Evolutionary conservation across 192 early-diverging fungal genomes (phyloP).

Genomic region (Spinellus fusiger): DNA sequence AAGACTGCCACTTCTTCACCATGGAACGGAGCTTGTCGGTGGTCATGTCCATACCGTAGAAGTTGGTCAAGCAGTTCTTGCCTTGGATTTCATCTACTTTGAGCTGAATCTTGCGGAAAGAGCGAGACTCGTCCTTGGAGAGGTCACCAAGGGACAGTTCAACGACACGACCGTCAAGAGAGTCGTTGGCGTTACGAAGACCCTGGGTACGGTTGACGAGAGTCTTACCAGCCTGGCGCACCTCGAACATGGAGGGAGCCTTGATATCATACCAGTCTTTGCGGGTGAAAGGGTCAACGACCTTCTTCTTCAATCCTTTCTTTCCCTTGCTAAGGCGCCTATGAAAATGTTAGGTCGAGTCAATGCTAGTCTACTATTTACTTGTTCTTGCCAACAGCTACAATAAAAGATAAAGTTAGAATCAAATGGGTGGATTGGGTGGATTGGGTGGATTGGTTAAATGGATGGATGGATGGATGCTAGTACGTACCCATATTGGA

Average conservation of each 20-base stretch:
- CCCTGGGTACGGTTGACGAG: constrained; percentile 99
- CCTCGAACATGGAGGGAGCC: constrained; percentile 93
- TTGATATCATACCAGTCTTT: constrained; percentile 99
- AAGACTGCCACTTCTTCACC: constrained; percentile 99
- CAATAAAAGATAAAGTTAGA: neutral
- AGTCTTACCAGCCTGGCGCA: constrained; percentile 96
- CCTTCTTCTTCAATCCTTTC: constrained; percentile 88
- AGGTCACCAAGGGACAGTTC: constrained; percentile 97
- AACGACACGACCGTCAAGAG: constrained; percentile 92
- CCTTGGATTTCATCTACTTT: constrained; percentile 94
- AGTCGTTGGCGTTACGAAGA: constrained; percentile 95
- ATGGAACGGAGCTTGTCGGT: constrained; percentile 99
- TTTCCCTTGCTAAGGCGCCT: constrained; percentile 81
- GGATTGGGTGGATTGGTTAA: neutral
- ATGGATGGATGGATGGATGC: constrained; percentile 25
- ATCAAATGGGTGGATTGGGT: neutral
- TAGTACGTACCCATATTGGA: constrained; percentile 32
- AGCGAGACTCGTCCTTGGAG: constrained; percentile 84
- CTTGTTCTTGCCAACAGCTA: constrained; percentile 74
- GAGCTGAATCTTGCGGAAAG: constrained; percentile 98
- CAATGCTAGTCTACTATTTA: constrained; percentile 25
- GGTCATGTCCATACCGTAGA: constrained; percentile 99
- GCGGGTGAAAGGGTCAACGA: constrained; percentile 98
- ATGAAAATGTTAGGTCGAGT: constrained; percentile 11
- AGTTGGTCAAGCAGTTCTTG: constrained; percentile 99